Percentiles rank a stretch among this genome's conserved stretches.
These are phyloP conservation scores for Fusarium equiseti DNA, from an alignment of 2,329 filamentous ascomycete genomes.

Conservation along the genomic window DNA sequence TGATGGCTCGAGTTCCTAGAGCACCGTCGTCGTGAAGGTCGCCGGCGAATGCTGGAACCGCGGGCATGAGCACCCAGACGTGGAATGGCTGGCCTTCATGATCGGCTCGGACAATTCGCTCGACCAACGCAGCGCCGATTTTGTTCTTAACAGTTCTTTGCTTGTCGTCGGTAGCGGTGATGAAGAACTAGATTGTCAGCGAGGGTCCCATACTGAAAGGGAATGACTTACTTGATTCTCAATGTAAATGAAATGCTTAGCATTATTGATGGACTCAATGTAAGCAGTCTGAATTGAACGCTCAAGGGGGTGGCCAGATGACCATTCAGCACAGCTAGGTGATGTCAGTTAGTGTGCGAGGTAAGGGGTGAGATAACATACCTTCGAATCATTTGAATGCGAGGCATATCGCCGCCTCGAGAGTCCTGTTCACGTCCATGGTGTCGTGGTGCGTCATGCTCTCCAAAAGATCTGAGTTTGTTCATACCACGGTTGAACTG, in stretches of 20 bases:
- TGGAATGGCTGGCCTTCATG: conserved; percentile 75
- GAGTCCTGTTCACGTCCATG: conserved; percentile 18
- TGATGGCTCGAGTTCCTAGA: conserved; percentile 83
- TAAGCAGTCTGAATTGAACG: conserved; percentile 93
- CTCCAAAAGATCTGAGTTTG: conserved; percentile 54
- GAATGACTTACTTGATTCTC: conserved; percentile 71
- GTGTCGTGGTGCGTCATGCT: conserved; percentile 39
- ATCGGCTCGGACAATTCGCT: conserved; percentile 79
- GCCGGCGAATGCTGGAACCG: conserved; percentile 85
- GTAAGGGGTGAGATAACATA: conserved; percentile 29
- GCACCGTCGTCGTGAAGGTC: conserved; percentile 79
- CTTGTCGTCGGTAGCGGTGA: conserved; percentile 78
- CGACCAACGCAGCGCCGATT: conserved; percentile 82
- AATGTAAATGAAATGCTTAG: conserved; percentile 81
- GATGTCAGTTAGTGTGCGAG: conserved; percentile 4
- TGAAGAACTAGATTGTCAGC: conserved; percentile 72
- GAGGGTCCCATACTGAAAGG: fast-evolving
- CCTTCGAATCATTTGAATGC: conserved; percentile 67
- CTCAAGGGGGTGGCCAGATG: conserved; percentile 63
- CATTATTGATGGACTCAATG: conserved; percentile 75
- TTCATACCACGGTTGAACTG: conserved; percentile 58
- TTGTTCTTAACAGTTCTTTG: conserved; percentile 81
- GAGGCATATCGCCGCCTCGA: conserved; percentile 42
- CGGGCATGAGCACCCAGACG: conserved; percentile 81
- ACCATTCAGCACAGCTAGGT: conserved; percentile 63